These are phyloP conservation scores for Singerocomus inundabilis DNA, from an alignment of 1,284 basidiomycete genomes.

Conservation along the genomic window DNA sequence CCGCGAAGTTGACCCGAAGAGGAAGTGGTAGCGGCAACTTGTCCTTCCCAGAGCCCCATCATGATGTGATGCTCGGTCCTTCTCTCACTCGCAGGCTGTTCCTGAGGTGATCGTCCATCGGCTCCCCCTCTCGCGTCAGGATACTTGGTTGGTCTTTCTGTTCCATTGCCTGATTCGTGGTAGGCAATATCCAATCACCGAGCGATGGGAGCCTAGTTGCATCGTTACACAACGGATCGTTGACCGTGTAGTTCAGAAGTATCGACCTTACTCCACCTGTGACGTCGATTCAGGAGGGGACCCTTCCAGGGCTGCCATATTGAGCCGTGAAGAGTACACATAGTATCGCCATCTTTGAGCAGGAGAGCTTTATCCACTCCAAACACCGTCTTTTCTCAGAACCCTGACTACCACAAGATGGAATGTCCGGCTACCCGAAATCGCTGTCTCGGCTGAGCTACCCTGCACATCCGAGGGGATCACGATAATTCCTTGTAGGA, in stretches of 20 bases:
- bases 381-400: background rate
- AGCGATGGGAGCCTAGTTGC: background rate
- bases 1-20: conserved; percentile 15
- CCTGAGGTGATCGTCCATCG: conserved; percentile 7
- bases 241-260: background rate
- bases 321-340: background rate
- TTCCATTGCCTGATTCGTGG: background rate
- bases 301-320: background rate
- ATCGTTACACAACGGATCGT: background rate
- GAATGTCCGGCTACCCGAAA: conserved; percentile 2
- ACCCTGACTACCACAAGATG: background rate
- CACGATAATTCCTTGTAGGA: background rate
- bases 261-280: background rate
- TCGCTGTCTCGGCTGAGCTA: background rate
- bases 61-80: background rate
- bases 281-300: background rate
- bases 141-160: background rate
- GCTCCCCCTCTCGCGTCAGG: background rate
- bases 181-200: background rate
- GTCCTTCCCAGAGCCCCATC: background rate
- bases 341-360: background rate
- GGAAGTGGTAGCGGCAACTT: conserved; percentile 9
- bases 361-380: too few species aligned
- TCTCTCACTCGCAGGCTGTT: background rate
- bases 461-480: conserved; percentile 21